Evolutionary conservation across 228 moss, liverwort and hornwort species (phyloP).

Genomic region (Sphagnum fallax): DNA sequence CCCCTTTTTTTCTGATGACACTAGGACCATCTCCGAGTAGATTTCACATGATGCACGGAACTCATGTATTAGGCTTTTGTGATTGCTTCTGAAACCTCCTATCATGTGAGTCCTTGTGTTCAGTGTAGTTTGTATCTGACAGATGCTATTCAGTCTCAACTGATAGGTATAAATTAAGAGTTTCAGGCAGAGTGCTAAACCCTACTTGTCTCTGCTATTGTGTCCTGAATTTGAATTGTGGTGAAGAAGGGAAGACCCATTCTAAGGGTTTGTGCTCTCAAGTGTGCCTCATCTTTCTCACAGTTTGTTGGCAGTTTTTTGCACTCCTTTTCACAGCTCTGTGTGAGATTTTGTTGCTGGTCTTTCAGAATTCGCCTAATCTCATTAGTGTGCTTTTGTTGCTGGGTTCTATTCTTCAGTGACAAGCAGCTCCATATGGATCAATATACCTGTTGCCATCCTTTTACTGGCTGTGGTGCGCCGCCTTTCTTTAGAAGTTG

Average conservation of each 20-base stretch:
- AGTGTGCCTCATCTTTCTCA: too few species aligned
- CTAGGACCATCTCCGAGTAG: too few species aligned
- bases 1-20: too few species aligned
- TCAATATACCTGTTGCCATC: conserved; percentile 76
- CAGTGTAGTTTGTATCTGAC: not conserved
- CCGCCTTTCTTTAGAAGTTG: conserved; percentile 67
- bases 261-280: too few species aligned
- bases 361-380: too few species aligned
- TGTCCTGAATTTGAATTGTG: too few species aligned
- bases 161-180: not conserved
- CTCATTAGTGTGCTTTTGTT: too few species aligned
- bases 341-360: too few species aligned
- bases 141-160: not conserved
- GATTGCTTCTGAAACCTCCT: not conserved
- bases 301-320: too few species aligned
- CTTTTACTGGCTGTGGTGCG: conserved; percentile 64
- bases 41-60: not conserved
- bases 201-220: too few species aligned
- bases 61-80: not conserved
- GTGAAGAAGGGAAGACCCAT: too few species aligned
- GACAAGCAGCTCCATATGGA: conserved; percentile 84
- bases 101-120: not conserved
- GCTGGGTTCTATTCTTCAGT: conserved; percentile 23
- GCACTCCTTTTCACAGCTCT: too few species aligned
- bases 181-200: not conserved